phyloP scores from a whole-genome alignment of 2,329 filamentous ascomycete species.

The Atkinsonella texensis region DNA sequence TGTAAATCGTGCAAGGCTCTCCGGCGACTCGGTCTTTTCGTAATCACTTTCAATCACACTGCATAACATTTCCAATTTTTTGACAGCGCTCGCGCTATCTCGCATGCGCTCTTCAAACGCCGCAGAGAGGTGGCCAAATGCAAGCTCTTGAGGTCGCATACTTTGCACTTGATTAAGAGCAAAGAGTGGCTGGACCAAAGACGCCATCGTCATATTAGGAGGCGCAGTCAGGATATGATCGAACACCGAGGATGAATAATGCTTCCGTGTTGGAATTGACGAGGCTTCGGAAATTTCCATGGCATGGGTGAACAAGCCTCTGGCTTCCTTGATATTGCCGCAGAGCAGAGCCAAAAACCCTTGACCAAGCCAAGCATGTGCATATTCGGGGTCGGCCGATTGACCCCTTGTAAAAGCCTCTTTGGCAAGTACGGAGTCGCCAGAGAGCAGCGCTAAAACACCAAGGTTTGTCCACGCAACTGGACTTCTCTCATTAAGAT shows the following conservation, averaged over 20 bases:
- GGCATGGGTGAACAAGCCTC: constrained; percentile 81
- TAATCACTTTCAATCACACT: constrained; percentile 65
- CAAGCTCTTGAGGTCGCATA: constrained; percentile 57
- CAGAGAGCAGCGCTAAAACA: constrained; percentile 71
- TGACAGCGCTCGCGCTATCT: constrained; percentile 52
- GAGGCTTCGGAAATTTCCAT: constrained; percentile 83
- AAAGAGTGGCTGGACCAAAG: constrained; percentile 76
- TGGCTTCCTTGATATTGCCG: constrained; percentile 65
- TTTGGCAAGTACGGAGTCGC: constrained; percentile 77
- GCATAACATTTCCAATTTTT: constrained; percentile 55
- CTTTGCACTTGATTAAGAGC: constrained; percentile 70
- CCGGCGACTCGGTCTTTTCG: constrained; percentile 66
- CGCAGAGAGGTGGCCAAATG: constrained; percentile 65
- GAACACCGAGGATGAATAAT: constrained; percentile 72
- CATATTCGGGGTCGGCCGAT: constrained; percentile 87
- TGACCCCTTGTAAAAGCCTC: constrained; percentile 83
- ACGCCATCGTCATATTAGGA: constrained; percentile 37
- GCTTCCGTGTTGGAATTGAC: constrained; percentile 58
- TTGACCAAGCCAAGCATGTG: constrained; percentile 89
- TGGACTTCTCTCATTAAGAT: constrained; percentile 78
- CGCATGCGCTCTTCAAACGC: constrained; percentile 72
- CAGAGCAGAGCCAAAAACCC: constrained; percentile 69
- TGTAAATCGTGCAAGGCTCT: constrained; percentile 64
- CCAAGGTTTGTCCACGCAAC: constrained; percentile 87
- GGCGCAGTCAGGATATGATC: constrained; percentile 59